Base-by-base conservation (phyloP, 2,329 filamentous ascomycete genomes). In the Aureobasidium sp. region DNA sequence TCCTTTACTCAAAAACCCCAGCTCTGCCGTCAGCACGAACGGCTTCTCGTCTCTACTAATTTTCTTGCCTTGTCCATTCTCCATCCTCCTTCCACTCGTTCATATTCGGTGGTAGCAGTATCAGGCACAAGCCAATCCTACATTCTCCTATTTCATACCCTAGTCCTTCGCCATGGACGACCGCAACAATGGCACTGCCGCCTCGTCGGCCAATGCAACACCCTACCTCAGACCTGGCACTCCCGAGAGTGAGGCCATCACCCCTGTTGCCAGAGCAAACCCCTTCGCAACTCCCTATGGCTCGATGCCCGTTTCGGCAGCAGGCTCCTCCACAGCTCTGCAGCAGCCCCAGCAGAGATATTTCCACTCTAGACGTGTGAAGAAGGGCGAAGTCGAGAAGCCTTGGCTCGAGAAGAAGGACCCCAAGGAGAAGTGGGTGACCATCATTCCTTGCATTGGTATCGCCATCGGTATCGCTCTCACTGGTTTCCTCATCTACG, bases 381-480 rank as follows among this genome's bases (percentile, higher is more conserved):
- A 81, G 71, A 90, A 90, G 72, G 88, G 84, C 45, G 84, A 89
- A 53, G 74, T 90, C 3, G 87, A 91, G 71, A 87, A 89, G 76
- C 88, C 90, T 14, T 94, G 90, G 90, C 75, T 88, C 42, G 75
- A 82, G n/a, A 87, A 86, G 71, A 85, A 79, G 62, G 87, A 92
- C 67, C 86, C 87, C 14, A 88, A 86, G 72, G 88, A 93, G 79
- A 94, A 91, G 77, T 94, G 90, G 90, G 86, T 90, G 9, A 91
- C 87, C 2, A 91, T 93, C 65, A 82, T 95, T 62, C 90, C 90
- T 2, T 71, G 91, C 45, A 72, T 90, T 27, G 90, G 89, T 51
- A 83, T 94, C 55, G 52, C 86, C 3, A 64, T 91, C 15, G 90
- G 90, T 15, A 72, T 93, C 39, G 82, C 73, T 2, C 76, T 92